Base-by-base conservation (phyloP, 371 early-diverging fungal species). In the Syncephalastrum racemosum region DNA sequence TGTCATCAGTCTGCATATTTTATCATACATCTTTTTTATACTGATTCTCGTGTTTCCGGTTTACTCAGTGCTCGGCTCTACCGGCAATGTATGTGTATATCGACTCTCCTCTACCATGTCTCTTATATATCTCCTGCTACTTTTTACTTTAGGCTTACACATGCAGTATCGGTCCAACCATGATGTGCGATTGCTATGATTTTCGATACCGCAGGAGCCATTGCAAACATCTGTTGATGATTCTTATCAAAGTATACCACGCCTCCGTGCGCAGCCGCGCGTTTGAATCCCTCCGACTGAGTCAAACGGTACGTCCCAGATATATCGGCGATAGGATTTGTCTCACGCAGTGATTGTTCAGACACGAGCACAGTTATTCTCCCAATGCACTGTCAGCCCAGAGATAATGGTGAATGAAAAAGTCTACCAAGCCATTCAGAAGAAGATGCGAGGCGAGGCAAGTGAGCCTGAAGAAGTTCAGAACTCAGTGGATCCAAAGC, bases 371-470 rank as follows among this genome's bases (percentile, higher is more conserved):
- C 49, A 24, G 24, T 10, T 49, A 14, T 24, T 24, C n/a, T 49
- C 23, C 49, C n/a, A 19, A 10, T 15, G 50, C 16, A 25, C 27
- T 27, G 20, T 25, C 7, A 16, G 24, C 25, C 50, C 50, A 8
- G 16, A 25, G 2, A 15, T 19, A 1, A 27, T 15, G 52, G 36
- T 27, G 36, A 14, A 20, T 13, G 52, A 40, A 18, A 25, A n/a
- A 18, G 25, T 19, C 1, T n/a, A 27, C 5, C 44, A 64, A 4
- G 48, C 48, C 7, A 58, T 68, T 3, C 49, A 63, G n/a, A 55
- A 57, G 16, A 27, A 41, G 4, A 51, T 68, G 10, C 48, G 61
- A 36, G 64, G 64, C 8, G 59, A 58, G 25, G 12, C 16, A 50
- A 20, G 25, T 50, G 50, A 50, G 25, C 19, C 16, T 19, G 25